Base-by-base conservation (phyloP, 495 filamentous ascomycete genomes). In the Neurospora africana region DNA sequence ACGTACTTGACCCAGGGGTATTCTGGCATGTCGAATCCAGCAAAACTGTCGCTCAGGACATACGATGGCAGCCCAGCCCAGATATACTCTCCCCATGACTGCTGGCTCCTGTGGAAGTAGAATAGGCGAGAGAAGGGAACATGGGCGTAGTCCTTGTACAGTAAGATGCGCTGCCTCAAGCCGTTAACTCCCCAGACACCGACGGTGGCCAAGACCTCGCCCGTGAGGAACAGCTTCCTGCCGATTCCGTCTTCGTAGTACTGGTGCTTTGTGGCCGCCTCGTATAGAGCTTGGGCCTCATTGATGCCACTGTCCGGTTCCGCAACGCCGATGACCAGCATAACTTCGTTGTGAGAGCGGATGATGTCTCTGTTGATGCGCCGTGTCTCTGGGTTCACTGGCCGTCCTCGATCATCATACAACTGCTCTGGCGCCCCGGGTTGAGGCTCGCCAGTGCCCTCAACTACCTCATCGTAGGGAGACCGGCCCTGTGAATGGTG, bases 381-480 rank as follows among this genome's bases (percentile, higher is more conserved):
- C 70, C 83, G 84, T 3, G 83, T 87, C 67, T 86, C 85, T 0
- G 84, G 84, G 75, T 92, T 93, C 43, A 89, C 80, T 8, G 91
- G 89, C 70, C 90, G 88, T 17, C 91, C 91, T 70, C 87, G 85
- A n/a, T 86, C 84, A 79, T 93, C 91, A 79, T 91, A 93, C 61
- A 87, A 82, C 81, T 93, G 91, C 37, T 80, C 71, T 6, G 77
- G 82, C 37, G 78, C 83, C 74, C 85, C 86, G 43, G 76, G 77
- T 72, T 88, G 85, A 35, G 79, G 79, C 73, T 85, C 75, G 1
- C 83, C 79, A 76, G 77, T 79, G 79, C 79, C 79, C 47, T 76
- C 71, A 70, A 89, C 84, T 17, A 89, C 87, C 69, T 87, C 83
- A 75, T 93, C 90, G 72, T 92, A 93, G 68, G 90, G 90, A 10